Evolutionary conservation across 2,329 filamentous ascomycete species (phyloP), one percentile per base, ranked within the genome.

Genomic region (Pseudocercospora musae): DNA sequence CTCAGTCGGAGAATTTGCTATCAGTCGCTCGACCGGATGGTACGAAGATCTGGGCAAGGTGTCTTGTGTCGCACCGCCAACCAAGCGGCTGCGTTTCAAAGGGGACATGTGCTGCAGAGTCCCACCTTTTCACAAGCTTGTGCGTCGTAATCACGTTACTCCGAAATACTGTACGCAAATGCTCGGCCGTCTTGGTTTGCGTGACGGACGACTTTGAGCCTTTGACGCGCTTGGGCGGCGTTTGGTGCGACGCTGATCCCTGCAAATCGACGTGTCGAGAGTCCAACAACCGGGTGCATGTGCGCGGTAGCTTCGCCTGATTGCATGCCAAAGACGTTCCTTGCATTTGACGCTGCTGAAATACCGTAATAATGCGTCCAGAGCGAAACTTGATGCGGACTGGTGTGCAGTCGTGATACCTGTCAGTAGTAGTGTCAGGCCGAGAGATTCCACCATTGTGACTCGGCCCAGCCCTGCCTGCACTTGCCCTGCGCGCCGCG

Each of bases 401-500:
- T 13, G 21, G 52, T 25, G 29, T 21, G 37, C 59, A 20, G 59
- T 52, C 27, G 59, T 62, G 59, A 40, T 44, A 63, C 63, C 63
- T 63, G 60, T 63, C n/a, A n/a, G n/a, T n/a, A n/a, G n/a, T n/a
- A n/a, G n/a, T n/a, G n/a, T n/a, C 63, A 61, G 57, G 50, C 40
- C 37, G 57, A 58, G 37, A 57, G 49, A 42, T 44, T 29, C 50
- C 31, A 52, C 52, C 56, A 58, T 23, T 44, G 29, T 52, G 42
- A 31, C 48, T 58, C 37, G 56, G 37, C 37, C 9, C 18, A 5
- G 25, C 13, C 9, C 18, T 13, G 25, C 13, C 48, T 52, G 48
- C 44, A 33, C 42, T 42, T 50, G 7, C 57, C 57, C 44, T 23
- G 37, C 25, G 31, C 48, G 57, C 57, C 44, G 44, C 42, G 44